phyloP scores from a whole-genome alignment of 768 basidiomycete genomes.

The Amanita rubescens region DNA sequence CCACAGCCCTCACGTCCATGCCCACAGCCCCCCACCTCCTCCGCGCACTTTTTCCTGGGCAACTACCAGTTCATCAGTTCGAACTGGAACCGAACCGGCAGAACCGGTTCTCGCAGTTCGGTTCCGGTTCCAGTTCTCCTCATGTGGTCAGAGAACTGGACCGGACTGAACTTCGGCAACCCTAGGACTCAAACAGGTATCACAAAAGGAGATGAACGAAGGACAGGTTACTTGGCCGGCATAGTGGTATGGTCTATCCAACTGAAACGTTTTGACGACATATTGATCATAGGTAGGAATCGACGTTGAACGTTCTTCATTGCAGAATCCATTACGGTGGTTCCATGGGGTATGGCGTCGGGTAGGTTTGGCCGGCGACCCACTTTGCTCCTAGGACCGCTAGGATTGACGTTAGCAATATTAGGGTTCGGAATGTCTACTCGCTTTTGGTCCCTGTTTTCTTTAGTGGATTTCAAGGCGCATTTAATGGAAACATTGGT shows the following conservation, averaged over 20 bases:
- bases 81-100: no score
- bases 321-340: conserved; percentile 34
- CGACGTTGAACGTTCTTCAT: conserved; percentile 38
- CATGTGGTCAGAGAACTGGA: no score
- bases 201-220: conserved; percentile 28
- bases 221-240: conserved; percentile 35
- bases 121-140: no score
- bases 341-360: conserved; percentile 39
- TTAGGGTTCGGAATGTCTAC: conserved; percentile 35
- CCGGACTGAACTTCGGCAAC: no score
- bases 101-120: no score
- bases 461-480: conserved; percentile 11
- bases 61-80: no score
- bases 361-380: conserved; percentile 39
- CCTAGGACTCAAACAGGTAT: no score
- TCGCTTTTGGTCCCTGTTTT: conserved; percentile 27
- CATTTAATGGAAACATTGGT: neutral
- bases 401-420: conserved; percentile 35
- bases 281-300: conserved; percentile 25
- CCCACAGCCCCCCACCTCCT: no score
- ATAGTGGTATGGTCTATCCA: conserved; percentile 23
- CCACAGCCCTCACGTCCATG: no score
- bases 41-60: no score
- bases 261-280: neutral
- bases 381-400: conserved; percentile 34